Evolutionary conservation across 257 asterid species (phyloP).

Genomic region (Nicotiana paniculata): DNA sequence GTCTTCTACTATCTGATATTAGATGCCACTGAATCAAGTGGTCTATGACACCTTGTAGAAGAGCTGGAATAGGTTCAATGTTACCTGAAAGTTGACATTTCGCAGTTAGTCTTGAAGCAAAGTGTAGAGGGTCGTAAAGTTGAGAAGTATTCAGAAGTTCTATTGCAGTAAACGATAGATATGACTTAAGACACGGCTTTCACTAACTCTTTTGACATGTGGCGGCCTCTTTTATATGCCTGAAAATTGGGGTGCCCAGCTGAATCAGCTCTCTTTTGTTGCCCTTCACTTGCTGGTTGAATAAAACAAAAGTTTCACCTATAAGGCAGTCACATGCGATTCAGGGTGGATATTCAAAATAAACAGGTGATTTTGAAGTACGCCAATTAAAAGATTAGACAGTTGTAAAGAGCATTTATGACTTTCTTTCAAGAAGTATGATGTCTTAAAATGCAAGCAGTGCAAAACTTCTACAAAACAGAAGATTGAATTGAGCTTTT

Average conservation of each 20-base stretch:
- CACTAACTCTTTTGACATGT: conserved; percentile 50
- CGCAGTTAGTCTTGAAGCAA: not conserved
- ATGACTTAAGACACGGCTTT: not conserved
- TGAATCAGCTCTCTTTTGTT: conserved; percentile 96
- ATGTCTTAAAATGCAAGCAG: not conserved
- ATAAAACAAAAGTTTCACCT: conserved; percentile 90
- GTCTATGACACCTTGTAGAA: conserved; percentile 57
- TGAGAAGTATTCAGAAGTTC: not conserved
- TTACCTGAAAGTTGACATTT: conserved; percentile 31
- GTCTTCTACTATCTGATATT: conserved; percentile 64
- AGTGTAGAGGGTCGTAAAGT: not conserved
- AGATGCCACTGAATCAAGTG: conserved; percentile 92
- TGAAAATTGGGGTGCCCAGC: conserved; percentile 87
- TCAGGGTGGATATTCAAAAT: conserved; percentile 3
- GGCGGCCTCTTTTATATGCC: conserved; percentile 55
- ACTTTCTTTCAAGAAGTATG: not conserved
- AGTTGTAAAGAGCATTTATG: not conserved
- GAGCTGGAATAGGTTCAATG: conserved; percentile 89
- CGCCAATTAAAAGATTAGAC: not conserved
- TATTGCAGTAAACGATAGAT: not conserved
- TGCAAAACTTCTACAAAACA: not conserved
- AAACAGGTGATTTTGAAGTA: not conserved
- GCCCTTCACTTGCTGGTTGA: conserved; percentile 83
- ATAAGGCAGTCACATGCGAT: conserved; percentile 5
- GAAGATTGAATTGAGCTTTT: not conserved